A percentile compares a stretch with the other conserved stretches of the same genome.
These are phyloP conservation scores for Colletotrichum sublineola DNA, from an alignment of 2,329 filamentous ascomycete species.

Conservation along the genomic window DNA sequence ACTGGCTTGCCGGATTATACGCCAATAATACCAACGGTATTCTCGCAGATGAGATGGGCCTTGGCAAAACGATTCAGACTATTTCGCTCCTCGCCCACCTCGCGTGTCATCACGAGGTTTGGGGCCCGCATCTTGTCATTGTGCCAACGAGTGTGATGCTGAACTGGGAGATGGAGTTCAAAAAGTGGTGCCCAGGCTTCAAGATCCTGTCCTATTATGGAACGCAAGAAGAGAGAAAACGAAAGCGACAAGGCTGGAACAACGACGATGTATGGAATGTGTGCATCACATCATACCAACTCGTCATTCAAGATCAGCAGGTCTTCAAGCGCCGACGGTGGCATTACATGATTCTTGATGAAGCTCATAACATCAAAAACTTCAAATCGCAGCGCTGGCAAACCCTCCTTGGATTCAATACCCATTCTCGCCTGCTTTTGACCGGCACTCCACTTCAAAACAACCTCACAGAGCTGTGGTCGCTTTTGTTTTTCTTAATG, in stretches of 20 bases:
- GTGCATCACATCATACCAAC: slow-evolving; percentile 96
- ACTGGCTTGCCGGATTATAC: slow-evolving; percentile 96
- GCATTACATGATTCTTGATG: slow-evolving; percentile 98
- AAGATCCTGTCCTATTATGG: slow-evolving; percentile 98
- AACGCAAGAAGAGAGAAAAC: slow-evolving; percentile 89
- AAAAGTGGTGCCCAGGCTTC: slow-evolving; percentile 98
- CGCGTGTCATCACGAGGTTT: slow-evolving; percentile 89
- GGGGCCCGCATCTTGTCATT: slow-evolving; percentile 96
- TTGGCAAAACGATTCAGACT: slow-evolving; percentile 98
- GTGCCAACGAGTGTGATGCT: slow-evolving; percentile 98
- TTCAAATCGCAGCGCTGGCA: slow-evolving; percentile 99
- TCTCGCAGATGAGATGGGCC: slow-evolving; percentile 96
- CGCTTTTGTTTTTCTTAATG: slow-evolving; percentile 95
- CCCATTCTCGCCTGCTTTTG: slow-evolving; percentile 85
- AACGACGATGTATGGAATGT: slow-evolving; percentile 97
- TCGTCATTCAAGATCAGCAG: slow-evolving; percentile 93
- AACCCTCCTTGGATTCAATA: slow-evolving; percentile 93
- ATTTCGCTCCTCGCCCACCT: slow-evolving; percentile 94
- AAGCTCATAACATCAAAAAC: slow-evolving; percentile 99
- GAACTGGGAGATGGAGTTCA: slow-evolving; percentile 99
- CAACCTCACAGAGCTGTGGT: slow-evolving; percentile 97
- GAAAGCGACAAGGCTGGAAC: slow-evolving; percentile 93
- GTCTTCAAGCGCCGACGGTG: slow-evolving; percentile 93
- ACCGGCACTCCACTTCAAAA: slow-evolving; percentile 98
- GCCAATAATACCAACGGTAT: slow-evolving; percentile 95